Conservation (phyloP, 2,329 filamentous ascomycete genomes). For the Metarhizium album region DNA sequence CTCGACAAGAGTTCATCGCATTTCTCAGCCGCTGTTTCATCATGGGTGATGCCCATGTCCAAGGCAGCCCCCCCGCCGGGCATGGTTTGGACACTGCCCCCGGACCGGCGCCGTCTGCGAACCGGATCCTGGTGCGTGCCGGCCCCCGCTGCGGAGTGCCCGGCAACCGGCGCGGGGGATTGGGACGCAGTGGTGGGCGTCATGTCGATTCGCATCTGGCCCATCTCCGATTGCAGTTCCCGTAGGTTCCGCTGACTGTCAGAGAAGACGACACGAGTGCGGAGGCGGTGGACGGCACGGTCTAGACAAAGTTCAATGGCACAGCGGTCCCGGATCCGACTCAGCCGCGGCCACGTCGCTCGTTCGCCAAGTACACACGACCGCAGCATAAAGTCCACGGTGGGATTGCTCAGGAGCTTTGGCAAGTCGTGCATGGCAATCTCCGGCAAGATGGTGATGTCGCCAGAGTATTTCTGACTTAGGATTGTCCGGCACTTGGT, state of each 20-base stretch:
- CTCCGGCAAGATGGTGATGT: constrained; percentile 86
- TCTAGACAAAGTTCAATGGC: constrained; percentile 82
- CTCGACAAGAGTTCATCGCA: constrained; percentile 29
- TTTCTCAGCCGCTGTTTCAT: constrained; percentile 34
- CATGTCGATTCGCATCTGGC: constrained; percentile 16
- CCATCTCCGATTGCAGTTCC: constrained; percentile 25
- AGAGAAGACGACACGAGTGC: constrained; percentile 59
- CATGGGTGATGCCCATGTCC: constrained; percentile 31
- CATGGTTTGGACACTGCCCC: constrained; percentile 33
- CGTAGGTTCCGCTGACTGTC: constrained; percentile 52
- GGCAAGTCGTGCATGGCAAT: constrained; percentile 65
- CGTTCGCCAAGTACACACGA: constrained; percentile 69
- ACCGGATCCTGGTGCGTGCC: constrained; percentile 14
- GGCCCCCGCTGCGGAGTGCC: constrained; percentile 4
- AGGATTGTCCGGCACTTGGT: constrained; percentile 73
- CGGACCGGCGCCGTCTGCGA: constrained; percentile 38
- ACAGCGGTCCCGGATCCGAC: constrained; percentile 74
- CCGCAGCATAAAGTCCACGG: constrained; percentile 72
- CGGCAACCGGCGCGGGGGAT: background rate
- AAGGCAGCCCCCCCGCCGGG: constrained; percentile 24
- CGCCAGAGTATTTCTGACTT: constrained; percentile 84
- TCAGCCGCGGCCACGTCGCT: constrained; percentile 86
- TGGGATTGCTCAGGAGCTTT: constrained; percentile 72
- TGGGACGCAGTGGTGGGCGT: background rate
- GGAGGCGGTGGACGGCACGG: constrained; percentile 57